These are phyloP conservation scores for Gastrodia elata DNA, from an alignment of 106 monocot species.

Conservation along the genomic window DNA sequence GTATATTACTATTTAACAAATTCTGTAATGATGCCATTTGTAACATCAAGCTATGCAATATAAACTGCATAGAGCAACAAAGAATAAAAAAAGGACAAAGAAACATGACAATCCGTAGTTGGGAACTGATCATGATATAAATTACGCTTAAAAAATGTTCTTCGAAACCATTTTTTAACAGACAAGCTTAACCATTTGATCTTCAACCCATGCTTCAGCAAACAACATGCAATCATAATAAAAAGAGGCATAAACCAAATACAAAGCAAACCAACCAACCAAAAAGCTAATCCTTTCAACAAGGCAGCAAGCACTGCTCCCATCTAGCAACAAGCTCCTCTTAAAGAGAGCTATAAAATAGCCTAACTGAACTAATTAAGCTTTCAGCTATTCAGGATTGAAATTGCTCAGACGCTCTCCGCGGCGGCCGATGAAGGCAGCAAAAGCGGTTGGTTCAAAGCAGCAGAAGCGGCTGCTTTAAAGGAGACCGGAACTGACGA, in stretches of 20 bases:
- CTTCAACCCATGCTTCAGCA: not conserved
- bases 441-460: constrained; percentile 63
- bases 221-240: not conserved
- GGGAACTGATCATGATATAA: too few relatives aligned
- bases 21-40: too few relatives aligned
- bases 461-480: constrained; percentile 39
- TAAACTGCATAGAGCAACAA: too few relatives aligned
- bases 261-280: constrained; percentile 6
- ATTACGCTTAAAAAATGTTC: too few relatives aligned
- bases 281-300: not conserved
- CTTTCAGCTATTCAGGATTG: not conserved
- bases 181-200: not conserved
- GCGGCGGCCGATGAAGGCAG: constrained; percentile 36
- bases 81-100: too few relatives aligned
- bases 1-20: too few relatives aligned
- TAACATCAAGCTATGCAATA: too few relatives aligned
- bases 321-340: not conserved
- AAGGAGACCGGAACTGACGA: constrained; percentile 13
- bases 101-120: too few relatives aligned
- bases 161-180: too few relatives aligned
- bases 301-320: not conserved
- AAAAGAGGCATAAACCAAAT: not conserved
- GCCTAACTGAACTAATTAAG: not conserved
- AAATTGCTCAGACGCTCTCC: constrained; percentile 25
- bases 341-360: not conserved